Percentiles rank a stretch among this genome's conserved stretches.
These are phyloP conservation scores for Ogataea trehalophila DNA, from an alignment of 805 yeast genomes.

Conservation along the genomic window DNA sequence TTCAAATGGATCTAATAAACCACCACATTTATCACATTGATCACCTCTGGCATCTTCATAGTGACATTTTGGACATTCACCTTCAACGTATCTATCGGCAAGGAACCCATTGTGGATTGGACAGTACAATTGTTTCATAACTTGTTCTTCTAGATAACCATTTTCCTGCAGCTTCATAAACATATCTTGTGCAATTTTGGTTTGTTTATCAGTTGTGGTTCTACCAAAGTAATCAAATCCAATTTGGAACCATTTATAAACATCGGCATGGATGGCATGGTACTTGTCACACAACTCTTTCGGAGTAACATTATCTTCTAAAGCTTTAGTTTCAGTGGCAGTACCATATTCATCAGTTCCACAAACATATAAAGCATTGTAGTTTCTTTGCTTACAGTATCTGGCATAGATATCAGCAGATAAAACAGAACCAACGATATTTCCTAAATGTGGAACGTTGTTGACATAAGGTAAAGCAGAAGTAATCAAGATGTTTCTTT, in stretches of 20 bases:
- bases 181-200: conserved; percentile 93
- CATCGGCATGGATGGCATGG: conserved; percentile 77
- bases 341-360: conserved; percentile 99
- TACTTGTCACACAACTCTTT: conserved; percentile 87
- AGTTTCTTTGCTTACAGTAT: conserved; percentile 82
- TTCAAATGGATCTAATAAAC: conserved; percentile 84
- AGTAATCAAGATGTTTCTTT: conserved; percentile 82
- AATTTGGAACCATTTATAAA: conserved; percentile 95
- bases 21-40: conserved; percentile 97
- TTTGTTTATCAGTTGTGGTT: conserved; percentile 88
- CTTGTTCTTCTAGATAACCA: conserved; percentile 77
- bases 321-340: conserved; percentile 97
- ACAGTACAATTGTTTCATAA: conserved; percentile 88
- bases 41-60: conserved; percentile 99
- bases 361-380: conserved; percentile 80
- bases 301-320: conserved; percentile 90
- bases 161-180: conserved; percentile 73
- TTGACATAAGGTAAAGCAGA: conserved; percentile 98
- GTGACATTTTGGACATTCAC: conserved; percentile 91
- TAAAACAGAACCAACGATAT: conserved; percentile 90
- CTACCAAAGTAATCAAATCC: conserved; percentile 95
- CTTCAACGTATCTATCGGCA: conserved; percentile 97
- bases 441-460: conserved; percentile 97
- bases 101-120: conserved; percentile 83
- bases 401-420: conserved; percentile 93